These are phyloP conservation scores for Cladosporium sphaerospermum DNA, from an alignment of 2,329 filamentous ascomycete genomes.

Conservation along the genomic window DNA sequence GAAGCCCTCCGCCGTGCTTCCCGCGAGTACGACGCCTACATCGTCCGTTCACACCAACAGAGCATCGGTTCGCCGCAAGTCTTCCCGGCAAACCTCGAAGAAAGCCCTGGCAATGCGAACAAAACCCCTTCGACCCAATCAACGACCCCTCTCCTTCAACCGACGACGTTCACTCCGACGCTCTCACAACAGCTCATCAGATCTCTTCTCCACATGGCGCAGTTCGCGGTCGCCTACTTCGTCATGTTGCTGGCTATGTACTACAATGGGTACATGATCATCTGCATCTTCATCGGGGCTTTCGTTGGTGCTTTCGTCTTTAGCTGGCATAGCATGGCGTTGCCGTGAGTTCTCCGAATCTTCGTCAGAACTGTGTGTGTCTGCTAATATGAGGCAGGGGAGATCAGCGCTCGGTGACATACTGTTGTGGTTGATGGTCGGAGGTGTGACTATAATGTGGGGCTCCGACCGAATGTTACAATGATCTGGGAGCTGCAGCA, in stretches of 20 bases:
- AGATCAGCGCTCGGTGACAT: constrained; percentile 19
- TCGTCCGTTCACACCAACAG: constrained; percentile 41
- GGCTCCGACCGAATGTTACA: too few species aligned
- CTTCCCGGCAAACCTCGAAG: not conserved
- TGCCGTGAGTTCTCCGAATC: constrained; percentile 7
- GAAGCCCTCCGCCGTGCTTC: constrained; percentile 64
- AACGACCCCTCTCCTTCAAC: constrained; percentile 2
- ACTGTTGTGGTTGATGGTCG: constrained; percentile 19
- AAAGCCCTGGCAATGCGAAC: not conserved
- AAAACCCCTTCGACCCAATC: not conserved
- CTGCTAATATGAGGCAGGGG: constrained; percentile 12
- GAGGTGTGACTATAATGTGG: too few species aligned
- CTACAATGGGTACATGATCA: constrained; percentile 67
- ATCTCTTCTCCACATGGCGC: constrained; percentile 61
- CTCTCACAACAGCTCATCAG: constrained; percentile 60
- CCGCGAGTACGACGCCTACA: constrained; percentile 66
- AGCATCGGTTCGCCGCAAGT: not conserved
- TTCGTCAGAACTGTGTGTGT: not conserved
- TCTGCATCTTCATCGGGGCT: constrained; percentile 72
- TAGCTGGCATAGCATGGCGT: constrained; percentile 52
- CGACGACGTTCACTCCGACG: constrained; percentile 44
- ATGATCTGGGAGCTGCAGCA: too few species aligned
- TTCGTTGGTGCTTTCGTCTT: constrained; percentile 68
- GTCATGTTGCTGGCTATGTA: constrained; percentile 64
- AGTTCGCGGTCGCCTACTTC: constrained; percentile 72